Percentiles rank a stretch among this genome's conserved stretches.
Conservation (phyloP, 495 filamentous ascomycete genomes). For the Clavariopsis aquatica region DNA sequence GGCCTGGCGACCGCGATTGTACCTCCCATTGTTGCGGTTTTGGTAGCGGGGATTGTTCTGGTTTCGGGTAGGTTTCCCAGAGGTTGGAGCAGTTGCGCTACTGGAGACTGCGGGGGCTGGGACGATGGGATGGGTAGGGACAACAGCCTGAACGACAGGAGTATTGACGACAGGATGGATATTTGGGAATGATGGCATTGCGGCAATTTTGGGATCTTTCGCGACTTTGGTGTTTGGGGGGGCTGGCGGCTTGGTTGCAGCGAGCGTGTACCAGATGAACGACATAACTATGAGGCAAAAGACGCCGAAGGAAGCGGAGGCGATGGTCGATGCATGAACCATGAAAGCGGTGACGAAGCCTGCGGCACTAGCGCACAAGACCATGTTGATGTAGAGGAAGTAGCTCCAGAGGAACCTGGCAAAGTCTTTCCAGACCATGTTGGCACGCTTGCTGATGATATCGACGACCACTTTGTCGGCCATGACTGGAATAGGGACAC, state of each 20-base stretch:
- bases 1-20: no score
- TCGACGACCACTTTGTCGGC: neutral
- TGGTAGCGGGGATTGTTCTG: no score
- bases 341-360: neutral
- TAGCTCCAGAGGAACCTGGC: neutral
- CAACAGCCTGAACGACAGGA: no score
- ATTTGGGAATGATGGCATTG: no score
- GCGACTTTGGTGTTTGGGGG: no score
- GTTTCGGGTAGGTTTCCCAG: no score
- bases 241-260: neutral
- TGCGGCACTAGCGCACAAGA: neutral
- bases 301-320: neutral
- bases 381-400: neutral
- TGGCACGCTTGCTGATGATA: neutral
- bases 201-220: no score
- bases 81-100: no score
- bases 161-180: no score
- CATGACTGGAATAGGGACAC: neutral
- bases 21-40: no score
- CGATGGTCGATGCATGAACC: neutral
- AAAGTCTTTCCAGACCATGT: neutral
- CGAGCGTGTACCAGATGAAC: neutral
- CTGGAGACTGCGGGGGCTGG: no score
- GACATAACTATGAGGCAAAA: neutral
- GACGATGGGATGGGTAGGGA: no score